A percentile compares a stretch with the other conserved stretches of the same genome.
These are phyloP conservation scores for Lipomyces mesembrius DNA, from an alignment of 805 yeast genomes.

Conservation along the genomic window DNA sequence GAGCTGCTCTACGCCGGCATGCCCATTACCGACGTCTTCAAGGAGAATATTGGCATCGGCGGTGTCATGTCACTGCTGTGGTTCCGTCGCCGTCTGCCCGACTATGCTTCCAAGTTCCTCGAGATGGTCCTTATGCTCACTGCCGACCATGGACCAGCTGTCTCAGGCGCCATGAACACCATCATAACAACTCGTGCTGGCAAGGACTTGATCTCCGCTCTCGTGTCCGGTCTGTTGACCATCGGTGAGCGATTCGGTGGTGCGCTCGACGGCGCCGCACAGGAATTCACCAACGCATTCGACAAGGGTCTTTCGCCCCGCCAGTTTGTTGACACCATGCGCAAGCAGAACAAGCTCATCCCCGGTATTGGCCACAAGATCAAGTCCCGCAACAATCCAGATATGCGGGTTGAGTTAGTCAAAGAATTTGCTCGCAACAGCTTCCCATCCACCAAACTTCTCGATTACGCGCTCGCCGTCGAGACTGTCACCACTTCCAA, in stretches of 20 bases:
- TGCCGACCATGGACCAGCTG: conserved; percentile 57
- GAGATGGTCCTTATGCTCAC: conserved; percentile 57
- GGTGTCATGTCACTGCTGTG: conserved; percentile 55
- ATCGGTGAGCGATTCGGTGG: conserved; percentile 55
- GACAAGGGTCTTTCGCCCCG: conserved; percentile 54
- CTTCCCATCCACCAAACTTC: conserved; percentile 51
- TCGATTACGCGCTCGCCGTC: conserved; percentile 54
- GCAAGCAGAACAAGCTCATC: conserved; percentile 54
- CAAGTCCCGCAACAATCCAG: conserved; percentile 55
- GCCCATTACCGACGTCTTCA: conserved; percentile 54
- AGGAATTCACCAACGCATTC: conserved; percentile 52
- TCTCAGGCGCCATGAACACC: conserved; percentile 55
- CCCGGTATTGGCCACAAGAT: conserved; percentile 56
- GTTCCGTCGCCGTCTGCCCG: conserved; percentile 53
- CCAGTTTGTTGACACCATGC: conserved; percentile 53
- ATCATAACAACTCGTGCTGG: conserved; percentile 56
- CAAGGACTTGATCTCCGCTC: conserved; percentile 53
- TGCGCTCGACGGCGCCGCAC: conserved; percentile 55
- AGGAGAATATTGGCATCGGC: conserved; percentile 54
- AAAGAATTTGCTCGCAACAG: conserved; percentile 53
- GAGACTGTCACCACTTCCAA: conserved; percentile 56
- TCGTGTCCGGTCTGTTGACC: conserved; percentile 52
- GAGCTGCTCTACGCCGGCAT: conserved; percentile 54
- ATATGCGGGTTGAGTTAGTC: conserved; percentile 54
- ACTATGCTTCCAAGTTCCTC: conserved; percentile 52